Conservation (phyloP, 148 eudicot genomes). For the Cornus suecica region DNA sequence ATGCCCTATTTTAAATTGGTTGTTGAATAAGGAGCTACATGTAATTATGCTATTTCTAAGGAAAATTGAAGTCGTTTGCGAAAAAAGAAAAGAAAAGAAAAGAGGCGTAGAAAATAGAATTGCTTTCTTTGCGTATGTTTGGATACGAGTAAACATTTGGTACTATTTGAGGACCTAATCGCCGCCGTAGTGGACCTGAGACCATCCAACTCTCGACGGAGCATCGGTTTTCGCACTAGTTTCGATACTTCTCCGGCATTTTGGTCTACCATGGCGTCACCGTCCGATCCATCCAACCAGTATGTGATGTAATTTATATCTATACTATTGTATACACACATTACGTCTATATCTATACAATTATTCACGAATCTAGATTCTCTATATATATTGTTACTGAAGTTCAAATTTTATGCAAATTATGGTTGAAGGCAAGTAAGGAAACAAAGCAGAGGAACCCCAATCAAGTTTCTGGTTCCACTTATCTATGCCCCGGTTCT, state of each 20-base stretch:
- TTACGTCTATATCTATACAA: not conserved
- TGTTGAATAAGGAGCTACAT: too few species aligned
- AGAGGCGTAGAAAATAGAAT: not conserved
- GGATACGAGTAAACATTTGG: not conserved
- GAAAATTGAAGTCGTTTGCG: too few species aligned
- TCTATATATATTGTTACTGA: not conserved
- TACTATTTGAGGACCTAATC: not conserved
- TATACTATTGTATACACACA: not conserved
- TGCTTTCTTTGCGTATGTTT: not conserved
- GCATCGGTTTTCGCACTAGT: not conserved
- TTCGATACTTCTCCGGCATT: not conserved
- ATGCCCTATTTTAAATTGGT: too few species aligned
- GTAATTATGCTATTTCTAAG: too few species aligned
- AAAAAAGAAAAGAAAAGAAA: too few species aligned
- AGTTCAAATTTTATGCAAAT: not conserved
- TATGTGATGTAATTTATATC: slow-evolving; percentile 14
- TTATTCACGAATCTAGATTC: not conserved
- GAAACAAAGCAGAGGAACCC: slow-evolving; percentile 51
- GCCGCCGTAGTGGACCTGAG: not conserved
- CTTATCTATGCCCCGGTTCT: slow-evolving; percentile 89
- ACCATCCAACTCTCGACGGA: not conserved
- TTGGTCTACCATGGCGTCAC: slow-evolving; percentile 33
- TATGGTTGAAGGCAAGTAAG: slow-evolving; percentile 30
- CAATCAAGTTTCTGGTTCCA: slow-evolving; percentile 58
- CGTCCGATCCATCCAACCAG: slow-evolving; percentile 44